These are phyloP conservation scores for Aspergillus pseudoviridinutans DNA, from an alignment of 2,329 filamentous ascomycete species.

Conservation along the genomic window DNA sequence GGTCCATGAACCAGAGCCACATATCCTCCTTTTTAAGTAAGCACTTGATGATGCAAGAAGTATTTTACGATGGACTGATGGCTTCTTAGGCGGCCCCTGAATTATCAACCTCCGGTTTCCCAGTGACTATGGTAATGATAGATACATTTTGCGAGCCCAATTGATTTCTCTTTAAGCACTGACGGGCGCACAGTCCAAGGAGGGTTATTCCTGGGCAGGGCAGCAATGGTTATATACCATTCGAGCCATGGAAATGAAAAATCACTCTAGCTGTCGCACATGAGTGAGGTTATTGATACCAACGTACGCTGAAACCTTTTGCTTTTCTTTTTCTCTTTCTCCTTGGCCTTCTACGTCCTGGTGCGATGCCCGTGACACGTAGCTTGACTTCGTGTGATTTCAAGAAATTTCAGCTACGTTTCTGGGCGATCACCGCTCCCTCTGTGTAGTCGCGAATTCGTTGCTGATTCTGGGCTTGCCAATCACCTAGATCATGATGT, in stretches of 20 bases:
- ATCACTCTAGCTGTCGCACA: constrained; percentile 2
- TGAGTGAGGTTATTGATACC: constrained; percentile 9
- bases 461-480: constrained; percentile 75
- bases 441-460: constrained; percentile 73
- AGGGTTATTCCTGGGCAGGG: background rate
- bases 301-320: constrained; percentile 1
- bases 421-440: constrained; percentile 76
- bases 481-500: constrained; percentile 49
- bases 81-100: constrained; percentile 66
- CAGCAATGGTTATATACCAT: background rate
- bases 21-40: constrained; percentile 98
- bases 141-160: background rate
- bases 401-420: constrained; percentile 49
- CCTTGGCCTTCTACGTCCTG: background rate
- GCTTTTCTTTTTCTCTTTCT: background rate
- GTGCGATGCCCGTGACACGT: background rate
- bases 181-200: constrained; percentile 15
- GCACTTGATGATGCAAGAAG: constrained; percentile 37
- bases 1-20: constrained; percentile 96
- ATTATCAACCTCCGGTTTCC: constrained; percentile 67
- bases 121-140: constrained; percentile 23
- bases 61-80: constrained; percentile 21
- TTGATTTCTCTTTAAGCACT: background rate
- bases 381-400: background rate
- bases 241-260: background rate